Evolutionary conservation across 768 basidiomycete species (phyloP).

Genomic region (Mycena maculata): DNA sequence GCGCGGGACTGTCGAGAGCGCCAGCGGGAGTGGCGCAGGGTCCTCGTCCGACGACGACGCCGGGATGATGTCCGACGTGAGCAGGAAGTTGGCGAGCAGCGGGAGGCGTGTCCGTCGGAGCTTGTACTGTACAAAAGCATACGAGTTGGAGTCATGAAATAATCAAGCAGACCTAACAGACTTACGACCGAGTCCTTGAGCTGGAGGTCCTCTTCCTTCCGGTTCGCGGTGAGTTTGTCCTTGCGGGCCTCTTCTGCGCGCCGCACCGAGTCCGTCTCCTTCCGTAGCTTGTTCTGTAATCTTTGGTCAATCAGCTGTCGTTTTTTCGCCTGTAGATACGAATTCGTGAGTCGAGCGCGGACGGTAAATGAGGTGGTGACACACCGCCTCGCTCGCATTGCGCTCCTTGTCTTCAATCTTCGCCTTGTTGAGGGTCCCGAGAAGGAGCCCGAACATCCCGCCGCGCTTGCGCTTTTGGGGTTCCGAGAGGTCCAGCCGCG

Average conservation of each 20-base stretch:
- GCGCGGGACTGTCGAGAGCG: conserved; percentile 63
- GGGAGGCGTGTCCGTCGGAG: conserved; percentile 79
- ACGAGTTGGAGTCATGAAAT: not conserved
- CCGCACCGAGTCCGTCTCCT: conserved; percentile 88
- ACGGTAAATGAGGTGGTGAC: conserved; percentile 32
- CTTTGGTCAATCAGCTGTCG: conserved; percentile 85
- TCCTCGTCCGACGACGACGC: conserved; percentile 45
- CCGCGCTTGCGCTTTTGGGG: conserved; percentile 81
- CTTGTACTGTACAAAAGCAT: conserved; percentile 75
- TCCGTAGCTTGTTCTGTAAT: conserved; percentile 85
- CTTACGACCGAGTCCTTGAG: conserved; percentile 85
- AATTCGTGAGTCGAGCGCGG: conserved; percentile 2
- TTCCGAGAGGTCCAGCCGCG: conserved; percentile 75
- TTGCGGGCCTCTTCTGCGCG: conserved; percentile 89
- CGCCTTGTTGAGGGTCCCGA: conserved; percentile 88
- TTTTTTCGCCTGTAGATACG: conserved; percentile 76
- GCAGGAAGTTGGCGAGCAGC: conserved; percentile 77
- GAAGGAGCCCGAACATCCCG: conserved; percentile 85
- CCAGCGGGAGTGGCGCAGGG: conserved; percentile 45
- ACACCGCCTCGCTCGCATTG: conserved; percentile 86
- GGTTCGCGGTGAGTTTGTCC: conserved; percentile 78
- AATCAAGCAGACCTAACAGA: conserved; percentile 31
- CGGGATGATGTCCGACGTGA: conserved; percentile 77
- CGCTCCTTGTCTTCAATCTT: conserved; percentile 89
- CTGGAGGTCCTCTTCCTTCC: conserved; percentile 86